Evolutionary conservation across 2,329 filamentous ascomycete genomes (phyloP), one percentile per base, ranked within the genome.

Genomic region (Dothideomycetes sp.): DNA sequence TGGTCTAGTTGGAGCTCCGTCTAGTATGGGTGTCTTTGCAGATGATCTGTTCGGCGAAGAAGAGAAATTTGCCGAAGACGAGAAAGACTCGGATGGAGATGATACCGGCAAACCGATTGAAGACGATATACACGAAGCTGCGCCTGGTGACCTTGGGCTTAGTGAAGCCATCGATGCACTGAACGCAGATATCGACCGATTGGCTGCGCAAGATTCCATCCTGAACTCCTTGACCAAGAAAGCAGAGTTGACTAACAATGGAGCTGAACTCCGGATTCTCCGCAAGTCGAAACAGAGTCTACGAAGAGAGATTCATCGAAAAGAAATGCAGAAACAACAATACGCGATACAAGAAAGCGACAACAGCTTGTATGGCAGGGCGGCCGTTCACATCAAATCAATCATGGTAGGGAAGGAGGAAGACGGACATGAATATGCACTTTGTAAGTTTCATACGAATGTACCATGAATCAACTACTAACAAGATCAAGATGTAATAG

Each of bases 261-360:
- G 82, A 11, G 86, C 89, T 2, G 91, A 98, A 60, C 61, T 98
- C 38, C 76, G 91, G 23, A 96, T 98, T 47, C 62, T 98, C 36
- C 79, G 82, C 41, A 98, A 98, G 60, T 95, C 87, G 1, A 94
- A 91, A 60, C 81, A 87, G 22, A 98, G 91, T 60, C 67, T 98
- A 43, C 84, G 94, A 54, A 75, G 91, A 49, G 91, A 98, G 60
- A 87, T 96, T 41, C 77, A 86, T 43, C 79, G 88, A 23, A 98
- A 96, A 58, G 89, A 96, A 61, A 74, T 98, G 55, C 91, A 98
- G 59, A 76, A 88, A 38, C 91, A 94, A 60, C 93, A 98, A 58
- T 98, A 98, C 53, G 85, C 94, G 32, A 79, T 96, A 6, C 91
- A 98, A 62, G 91, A 98, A 62, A 95, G 87, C 56, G 93, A 98